phyloP scores from a whole-genome alignment of 768 basidiomycete genomes.

The Termitomyces sp. region DNA sequence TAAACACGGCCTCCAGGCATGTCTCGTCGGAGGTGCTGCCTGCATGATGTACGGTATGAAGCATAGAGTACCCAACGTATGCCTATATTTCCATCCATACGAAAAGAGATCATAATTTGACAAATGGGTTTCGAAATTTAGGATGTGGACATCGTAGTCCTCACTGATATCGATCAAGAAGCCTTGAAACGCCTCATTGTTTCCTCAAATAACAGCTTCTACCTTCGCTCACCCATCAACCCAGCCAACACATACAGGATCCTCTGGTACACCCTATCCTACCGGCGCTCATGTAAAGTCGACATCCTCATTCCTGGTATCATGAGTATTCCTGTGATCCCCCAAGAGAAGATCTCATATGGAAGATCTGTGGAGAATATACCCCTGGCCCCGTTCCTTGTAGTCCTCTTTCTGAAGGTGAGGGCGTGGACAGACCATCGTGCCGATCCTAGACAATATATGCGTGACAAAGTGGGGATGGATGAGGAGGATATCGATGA shows the following conservation, averaged over 20 bases:
- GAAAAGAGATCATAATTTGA: neutral
- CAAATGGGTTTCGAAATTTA: constrained; percentile 7
- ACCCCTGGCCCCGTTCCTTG: constrained; percentile 32
- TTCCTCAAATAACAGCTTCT: constrained; percentile 25
- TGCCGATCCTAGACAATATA: constrained; percentile 20
- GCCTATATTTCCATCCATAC: no score
- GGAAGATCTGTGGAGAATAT: constrained; percentile 15
- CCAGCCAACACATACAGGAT: constrained; percentile 34
- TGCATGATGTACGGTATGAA: constrained; percentile 32
- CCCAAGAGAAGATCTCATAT: constrained; percentile 14
- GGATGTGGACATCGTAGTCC: constrained; percentile 44
- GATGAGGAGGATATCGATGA: constrained; percentile 37
- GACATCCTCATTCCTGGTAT: constrained; percentile 31
- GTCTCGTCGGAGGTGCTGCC: constrained; percentile 34
- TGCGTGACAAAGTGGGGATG: constrained; percentile 29
- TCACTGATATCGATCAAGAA: constrained; percentile 28
- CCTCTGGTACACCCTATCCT: constrained; percentile 29
- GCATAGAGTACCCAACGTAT: constrained; percentile 28
- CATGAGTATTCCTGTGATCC: constrained; percentile 29
- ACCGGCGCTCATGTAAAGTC: constrained; percentile 27
- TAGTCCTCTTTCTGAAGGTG: constrained; percentile 35
- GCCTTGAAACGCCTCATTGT: constrained; percentile 33
- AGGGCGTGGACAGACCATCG: constrained; percentile 37
- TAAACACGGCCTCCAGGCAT: constrained; percentile 22
- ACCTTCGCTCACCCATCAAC: constrained; percentile 30